Evolutionary conservation across 2,329 filamentous ascomycete species (phyloP).

Genomic region (Westerdykella sp.): DNA sequence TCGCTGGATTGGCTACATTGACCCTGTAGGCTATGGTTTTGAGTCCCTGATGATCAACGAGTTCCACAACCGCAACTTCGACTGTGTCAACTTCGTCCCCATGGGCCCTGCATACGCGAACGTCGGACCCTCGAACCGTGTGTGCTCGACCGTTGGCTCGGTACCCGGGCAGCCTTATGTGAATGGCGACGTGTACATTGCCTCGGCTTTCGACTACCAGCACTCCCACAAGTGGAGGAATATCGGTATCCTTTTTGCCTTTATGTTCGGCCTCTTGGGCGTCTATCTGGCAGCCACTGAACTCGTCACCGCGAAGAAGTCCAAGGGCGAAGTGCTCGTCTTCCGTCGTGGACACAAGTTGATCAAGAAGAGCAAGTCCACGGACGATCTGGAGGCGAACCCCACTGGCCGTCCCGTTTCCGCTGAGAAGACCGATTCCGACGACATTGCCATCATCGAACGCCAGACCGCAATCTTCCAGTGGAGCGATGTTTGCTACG

Average conservation of each 20-base stretch:
- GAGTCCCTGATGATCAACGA: slow-evolving; percentile 80
- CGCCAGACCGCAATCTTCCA: slow-evolving; percentile 73
- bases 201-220: slow-evolving; percentile 29
- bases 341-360: slow-evolving; percentile 46
- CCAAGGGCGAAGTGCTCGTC: slow-evolving; percentile 47
- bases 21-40: slow-evolving; percentile 74
- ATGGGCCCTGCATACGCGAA: slow-evolving; percentile 35
- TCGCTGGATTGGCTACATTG: slow-evolving; percentile 75
- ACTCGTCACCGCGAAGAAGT: slow-evolving; percentile 45
- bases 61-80: slow-evolving; percentile 60
- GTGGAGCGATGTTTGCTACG: slow-evolving; percentile 76
- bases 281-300: slow-evolving; percentile 43
- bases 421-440: slow-evolving; percentile 33
- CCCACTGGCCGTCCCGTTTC: slow-evolving; percentile 24
- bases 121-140: slow-evolving; percentile 23
- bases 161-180: slow-evolving; percentile 35
- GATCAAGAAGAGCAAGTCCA: slow-evolving; percentile 46
- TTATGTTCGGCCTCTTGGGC: slow-evolving; percentile 40
- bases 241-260: slow-evolving; percentile 42
- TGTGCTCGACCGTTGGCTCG: slow-evolving; percentile 41
- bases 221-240: slow-evolving; percentile 44
- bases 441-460: slow-evolving; percentile 46
- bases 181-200: slow-evolving; percentile 36
- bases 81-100: slow-evolving; percentile 44
- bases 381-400: slow-evolving; percentile 38